Conservation (phyloP, 2,329 filamentous ascomycete genomes). For the Penicillium sp. region DNA sequence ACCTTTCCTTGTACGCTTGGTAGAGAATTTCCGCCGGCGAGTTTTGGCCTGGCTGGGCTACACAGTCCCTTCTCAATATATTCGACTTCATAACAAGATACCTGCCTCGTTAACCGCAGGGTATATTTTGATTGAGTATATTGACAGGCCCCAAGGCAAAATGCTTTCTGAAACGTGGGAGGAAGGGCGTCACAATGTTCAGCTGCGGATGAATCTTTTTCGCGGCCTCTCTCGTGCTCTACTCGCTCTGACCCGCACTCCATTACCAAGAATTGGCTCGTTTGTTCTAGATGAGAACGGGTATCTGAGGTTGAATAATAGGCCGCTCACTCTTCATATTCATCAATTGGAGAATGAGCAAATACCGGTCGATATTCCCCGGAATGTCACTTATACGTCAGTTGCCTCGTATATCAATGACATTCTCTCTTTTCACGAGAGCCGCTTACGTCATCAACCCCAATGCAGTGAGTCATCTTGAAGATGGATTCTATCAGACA, state of each 20-base stretch:
- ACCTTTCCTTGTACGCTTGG: not conserved
- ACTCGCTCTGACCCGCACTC: conserved; percentile 2
- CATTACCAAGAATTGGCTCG: conserved; percentile 7
- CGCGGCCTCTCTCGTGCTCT: conserved; percentile 6
- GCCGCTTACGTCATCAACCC: conserved; percentile 18
- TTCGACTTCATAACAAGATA: not conserved
- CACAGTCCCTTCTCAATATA: not conserved
- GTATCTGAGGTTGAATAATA: conserved; percentile 1
- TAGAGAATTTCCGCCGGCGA: conserved; percentile 1
- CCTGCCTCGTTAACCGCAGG: not conserved
- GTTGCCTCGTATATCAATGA: conserved; percentile 10
- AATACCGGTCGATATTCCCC: conserved; percentile 6
- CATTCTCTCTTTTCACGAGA: conserved; percentile 4
- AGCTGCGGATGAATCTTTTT: conserved; percentile 7
- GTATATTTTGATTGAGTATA: conserved; percentile 20
- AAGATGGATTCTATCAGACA: conserved; percentile 13
- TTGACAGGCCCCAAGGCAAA: conserved; percentile 8
- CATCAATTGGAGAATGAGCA: conserved; percentile 3
- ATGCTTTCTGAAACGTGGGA: conserved; percentile 20
- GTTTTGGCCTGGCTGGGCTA: conserved; percentile 1
- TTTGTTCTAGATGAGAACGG: conserved; percentile 4
- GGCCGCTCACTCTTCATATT: conserved; percentile 16
- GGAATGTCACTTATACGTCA: conserved; percentile 3
- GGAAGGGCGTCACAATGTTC: conserved; percentile 5
- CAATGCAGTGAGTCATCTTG: conserved; percentile 20